Evolutionary conservation across 495 filamentous ascomycete species (phyloP).

Genomic region (Penicillium paxilli): DNA sequence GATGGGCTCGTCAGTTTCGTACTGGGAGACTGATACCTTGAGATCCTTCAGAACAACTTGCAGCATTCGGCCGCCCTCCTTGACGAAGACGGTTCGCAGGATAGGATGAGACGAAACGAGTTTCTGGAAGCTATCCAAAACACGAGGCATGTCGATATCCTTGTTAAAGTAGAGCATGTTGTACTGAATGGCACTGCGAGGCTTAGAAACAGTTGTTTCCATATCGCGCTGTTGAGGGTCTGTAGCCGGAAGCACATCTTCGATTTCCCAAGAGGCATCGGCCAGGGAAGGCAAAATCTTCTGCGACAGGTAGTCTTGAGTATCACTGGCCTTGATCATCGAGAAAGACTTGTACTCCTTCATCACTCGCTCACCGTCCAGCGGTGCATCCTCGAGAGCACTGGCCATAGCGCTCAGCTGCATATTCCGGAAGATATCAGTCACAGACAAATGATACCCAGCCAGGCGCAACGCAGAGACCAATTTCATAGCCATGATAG

Average conservation of each 20-base stretch:
- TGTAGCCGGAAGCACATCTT: slow-evolving; percentile 27
- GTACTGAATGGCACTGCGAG: slow-evolving; percentile 42
- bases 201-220: slow-evolving; percentile 44
- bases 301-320: slow-evolving; percentile 21
- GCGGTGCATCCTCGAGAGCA: slow-evolving; percentile 4
- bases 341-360: slow-evolving; percentile 28
- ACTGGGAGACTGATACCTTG: slow-evolving; percentile 26
- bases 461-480: slow-evolving; percentile 22
- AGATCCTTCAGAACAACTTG: slow-evolving; percentile 53
- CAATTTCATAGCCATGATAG: not conserved
- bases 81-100: slow-evolving; percentile 62
- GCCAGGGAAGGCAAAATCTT: slow-evolving; percentile 18
- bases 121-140: slow-evolving; percentile 28
- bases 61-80: slow-evolving; percentile 33
- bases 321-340: slow-evolving; percentile 29
- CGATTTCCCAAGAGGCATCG: slow-evolving; percentile 21
- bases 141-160: slow-evolving; percentile 19
- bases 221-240: slow-evolving; percentile 46
- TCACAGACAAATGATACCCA: slow-evolving; percentile 29
- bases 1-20: slow-evolving; percentile 38
- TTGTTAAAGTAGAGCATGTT: slow-evolving; percentile 33
- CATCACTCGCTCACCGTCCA: not conserved
- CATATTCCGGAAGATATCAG: slow-evolving; percentile 44
- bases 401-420: slow-evolving; percentile 29
- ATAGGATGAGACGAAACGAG: slow-evolving; percentile 55